Evolutionary conservation across 768 basidiomycete species (phyloP), one percentile per base, ranked within the genome.

Genomic region (Kwoniella sp.): DNA sequence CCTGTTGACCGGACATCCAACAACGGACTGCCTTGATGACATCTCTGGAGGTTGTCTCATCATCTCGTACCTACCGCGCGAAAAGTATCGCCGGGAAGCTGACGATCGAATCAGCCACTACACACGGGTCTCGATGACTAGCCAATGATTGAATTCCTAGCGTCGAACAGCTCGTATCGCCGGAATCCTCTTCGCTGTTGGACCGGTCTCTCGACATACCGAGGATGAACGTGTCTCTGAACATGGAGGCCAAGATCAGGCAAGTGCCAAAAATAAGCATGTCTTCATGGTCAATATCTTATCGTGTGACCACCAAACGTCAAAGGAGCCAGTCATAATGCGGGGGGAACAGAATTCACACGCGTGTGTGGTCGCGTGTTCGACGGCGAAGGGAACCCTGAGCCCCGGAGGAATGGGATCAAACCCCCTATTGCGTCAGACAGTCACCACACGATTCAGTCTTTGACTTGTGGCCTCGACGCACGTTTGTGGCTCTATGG

Each of bases 401-500:
- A 25, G 22, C 2, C 25, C 50, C 41, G 41, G 41, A 17, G 41
- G 41, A 9, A 11, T 7, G 17, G 41, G 41, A 34, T 34, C 41
- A 45, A 20, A n/a, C n/a, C n/a, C n/a, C n/a, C n/a, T 17, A 45
- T 20, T 20, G 41, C 11, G n/a, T n/a, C n/a, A 7, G 41, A 20
- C 41, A 45, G 41, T 45, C 8, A 45, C 41, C 41, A 45, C 41
- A 9, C 17, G 20, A 9, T 13, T 7, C 34, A 37, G 13, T 37
- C 34, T 17, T 20, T 8, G 41, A 11, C 41, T 45, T 45, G 41
- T 45, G 41, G 50, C 4, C 50, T 25, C 17, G 22, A 51, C 50
- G 50, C 50, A 51, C 50, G 50, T 51, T 51, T 17, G 20, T 51
- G 41, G 20, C n/a, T n/a, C n/a, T n/a, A n/a, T n/a, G n/a, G n/a